Evolutionary conservation across 1,139 yeast species (phyloP), one percentile per base, ranked within the genome.

Genomic region (Yamadazyma spencermartinsiae): DNA sequence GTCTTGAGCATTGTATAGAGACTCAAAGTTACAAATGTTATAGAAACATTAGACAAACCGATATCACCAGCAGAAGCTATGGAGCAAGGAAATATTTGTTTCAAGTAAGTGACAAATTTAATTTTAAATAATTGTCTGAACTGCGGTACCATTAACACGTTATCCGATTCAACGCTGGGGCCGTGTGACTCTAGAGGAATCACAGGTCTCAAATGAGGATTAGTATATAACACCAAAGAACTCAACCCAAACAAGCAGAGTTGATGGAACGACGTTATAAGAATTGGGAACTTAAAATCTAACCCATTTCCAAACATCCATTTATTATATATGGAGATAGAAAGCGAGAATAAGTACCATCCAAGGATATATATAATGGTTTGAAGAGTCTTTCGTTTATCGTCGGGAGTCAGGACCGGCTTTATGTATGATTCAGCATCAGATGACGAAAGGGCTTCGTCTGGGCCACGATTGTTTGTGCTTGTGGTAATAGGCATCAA

Each of bases 1-100:
- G 96, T 85, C 57, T 89, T 92, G 49, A 89, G 80, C 86, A 87
- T 89, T n/a, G 97, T 90, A 62, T 90, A 92, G 38, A 90, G 76
- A 18, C 92, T 81, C 45, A 92, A 72, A 2, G 96, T 79, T 35
- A 92, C 86, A 56, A 76, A 81, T 46, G 82, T 74, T 52, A 90
- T 77, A 25, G 96, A 84, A 24, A 85, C 80, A 59, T 92, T 92
- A 24, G 96, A 92, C 49, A 89, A 72, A 2, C 98, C 98, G 50
- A 92, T 89, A 61, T 92, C 98, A 11, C 95, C 94, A 3, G 95
- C 88, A 2, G 92, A 80, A 0, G 96, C 94, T 12, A 86, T 43
- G 0, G 96, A 86, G 55, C 98, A 89, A 0, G 97, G 97, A 2
- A 87, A 56, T 33, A 89, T 81, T 40, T 77, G 81, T 30, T 66